Conservation (phyloP, 2,329 filamentous ascomycete species). For the Pseudogymnoascus sp. region DNA sequence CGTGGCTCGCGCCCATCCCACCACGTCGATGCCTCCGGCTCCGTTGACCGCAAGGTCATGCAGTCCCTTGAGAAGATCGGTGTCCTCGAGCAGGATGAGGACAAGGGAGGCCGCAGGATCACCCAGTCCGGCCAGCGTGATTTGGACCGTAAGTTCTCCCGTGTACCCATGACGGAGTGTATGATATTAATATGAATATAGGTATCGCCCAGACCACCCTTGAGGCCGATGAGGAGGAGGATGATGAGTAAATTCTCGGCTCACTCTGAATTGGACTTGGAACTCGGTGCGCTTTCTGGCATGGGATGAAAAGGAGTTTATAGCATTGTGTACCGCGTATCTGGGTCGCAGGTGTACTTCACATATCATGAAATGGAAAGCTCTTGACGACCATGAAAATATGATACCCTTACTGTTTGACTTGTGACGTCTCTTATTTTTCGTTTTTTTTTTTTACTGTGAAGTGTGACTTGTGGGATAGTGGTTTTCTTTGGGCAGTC, state of each 20-base stretch:
- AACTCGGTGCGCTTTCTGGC: constrained; percentile 8
- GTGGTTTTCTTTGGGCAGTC: background rate
- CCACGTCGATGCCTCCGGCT: constrained; percentile 92
- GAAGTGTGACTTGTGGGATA: background rate
- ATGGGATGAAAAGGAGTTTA: constrained; percentile 9
- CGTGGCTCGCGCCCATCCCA: constrained; percentile 83
- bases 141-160: constrained; percentile 67
- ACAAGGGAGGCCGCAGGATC: constrained; percentile 97
- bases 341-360: constrained; percentile 8
- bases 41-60: constrained; percentile 94
- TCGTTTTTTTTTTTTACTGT: background rate
- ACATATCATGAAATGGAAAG: constrained; percentile 10
- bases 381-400: constrained; percentile 9
- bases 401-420: background rate
- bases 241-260: constrained; percentile 35
- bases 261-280: constrained; percentile 8
- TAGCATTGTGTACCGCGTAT: constrained; percentile 6
- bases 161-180: background rate
- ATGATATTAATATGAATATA: constrained; percentile 20
- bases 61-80: constrained; percentile 99
- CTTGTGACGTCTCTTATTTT: background rate
- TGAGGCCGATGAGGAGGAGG: constrained; percentile 65
- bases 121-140: constrained; percentile 97
- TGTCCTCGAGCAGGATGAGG: constrained; percentile 94
- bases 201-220: constrained; percentile 74